These are phyloP conservation scores for Calamus simplicifolius DNA, from an alignment of 176 grass and related monocot species.

Conservation along the genomic window DNA sequence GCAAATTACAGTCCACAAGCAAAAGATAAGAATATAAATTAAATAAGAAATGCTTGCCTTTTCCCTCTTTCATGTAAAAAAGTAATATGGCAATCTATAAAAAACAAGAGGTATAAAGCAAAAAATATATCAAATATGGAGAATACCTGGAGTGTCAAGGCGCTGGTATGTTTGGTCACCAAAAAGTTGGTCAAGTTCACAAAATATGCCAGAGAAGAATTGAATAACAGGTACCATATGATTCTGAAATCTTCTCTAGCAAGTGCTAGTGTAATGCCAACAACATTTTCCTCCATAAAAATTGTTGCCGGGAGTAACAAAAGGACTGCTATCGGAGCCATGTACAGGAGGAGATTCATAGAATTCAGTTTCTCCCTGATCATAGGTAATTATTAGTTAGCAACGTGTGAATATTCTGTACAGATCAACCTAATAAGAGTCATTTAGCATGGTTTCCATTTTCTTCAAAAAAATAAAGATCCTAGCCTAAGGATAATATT, in stretches of 20 bases:
- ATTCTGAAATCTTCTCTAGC: slow-evolving; percentile 4
- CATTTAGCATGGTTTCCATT: too few species aligned
- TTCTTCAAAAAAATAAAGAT: too few species aligned
- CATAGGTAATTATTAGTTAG: too few species aligned
- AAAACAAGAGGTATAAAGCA: too few species aligned
- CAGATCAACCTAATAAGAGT: too few species aligned
- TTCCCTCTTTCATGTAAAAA: too few species aligned
- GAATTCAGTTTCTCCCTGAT: slow-evolving; percentile 7
- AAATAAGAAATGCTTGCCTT: too few species aligned
- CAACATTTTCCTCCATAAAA: slow-evolving; percentile 4
- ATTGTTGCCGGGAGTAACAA: slow-evolving; percentile 3
- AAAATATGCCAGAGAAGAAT: slow-evolving; percentile 8
- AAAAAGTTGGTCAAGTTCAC: slow-evolving; percentile 9
- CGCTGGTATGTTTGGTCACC: slow-evolving; percentile 7
- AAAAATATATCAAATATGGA: not conserved
- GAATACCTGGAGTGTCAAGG: slow-evolving; percentile 6
- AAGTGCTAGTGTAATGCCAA: slow-evolving; percentile 7
- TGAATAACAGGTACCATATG: slow-evolving; percentile 3
- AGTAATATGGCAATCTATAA: too few species aligned
- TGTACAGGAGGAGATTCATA: slow-evolving; percentile 7
- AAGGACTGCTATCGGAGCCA: slow-evolving; percentile 1
- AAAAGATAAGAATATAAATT: too few species aligned
- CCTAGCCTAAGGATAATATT: too few species aligned
- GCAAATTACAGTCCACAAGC: too few species aligned
- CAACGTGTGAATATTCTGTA: too few species aligned